phyloP scores from a whole-genome alignment of 176 grass and related monocot species.

The Luzula sylvatica region DNA sequence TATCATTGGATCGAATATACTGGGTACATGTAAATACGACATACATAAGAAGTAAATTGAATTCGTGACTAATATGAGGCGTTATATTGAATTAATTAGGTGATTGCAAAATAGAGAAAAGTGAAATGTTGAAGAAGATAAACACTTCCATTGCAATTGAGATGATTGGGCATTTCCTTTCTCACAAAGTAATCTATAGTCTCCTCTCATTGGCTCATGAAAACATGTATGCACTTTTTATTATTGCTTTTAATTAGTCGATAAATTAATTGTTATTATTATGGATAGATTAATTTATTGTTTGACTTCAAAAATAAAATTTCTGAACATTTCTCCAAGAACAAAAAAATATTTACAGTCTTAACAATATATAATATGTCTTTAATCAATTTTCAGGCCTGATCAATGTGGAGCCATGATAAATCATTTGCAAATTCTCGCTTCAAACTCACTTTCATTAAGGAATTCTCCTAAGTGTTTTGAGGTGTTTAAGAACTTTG shows the following conservation, averaged over 20 bases:
- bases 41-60: too few relatives aligned
- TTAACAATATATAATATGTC: too few relatives aligned
- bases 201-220: slow-evolving; percentile 86
- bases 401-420: slow-evolving; percentile 55
- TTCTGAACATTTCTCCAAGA: too few relatives aligned
- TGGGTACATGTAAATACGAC: background rate
- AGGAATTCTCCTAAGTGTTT: slow-evolving; percentile 42
- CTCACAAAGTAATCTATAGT: slow-evolving; percentile 87
- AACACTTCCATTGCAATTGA: slow-evolving; percentile 65
- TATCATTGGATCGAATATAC: background rate
- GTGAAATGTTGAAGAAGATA: slow-evolving; percentile 56
- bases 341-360: too few relatives aligned
- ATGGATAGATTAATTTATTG: slow-evolving; percentile 2
- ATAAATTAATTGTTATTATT: slow-evolving; percentile 4
- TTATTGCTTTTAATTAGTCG: slow-evolving; percentile 8
- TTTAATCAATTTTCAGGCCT: slow-evolving; percentile 34
- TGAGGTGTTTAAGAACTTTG: slow-evolving; percentile 46
- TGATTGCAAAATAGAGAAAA: slow-evolving; percentile 50
- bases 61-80: background rate
- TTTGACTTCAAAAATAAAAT: background rate
- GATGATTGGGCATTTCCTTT: slow-evolving; percentile 68
- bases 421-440: slow-evolving; percentile 49
- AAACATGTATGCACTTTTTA: slow-evolving; percentile 75
- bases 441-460: slow-evolving; percentile 54
- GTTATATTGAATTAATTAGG: slow-evolving; percentile 8